Evolutionary conservation across 306 rosid species (phyloP), one percentile per base, ranked within the genome.

Genomic region (Gleditsia sinensis): DNA sequence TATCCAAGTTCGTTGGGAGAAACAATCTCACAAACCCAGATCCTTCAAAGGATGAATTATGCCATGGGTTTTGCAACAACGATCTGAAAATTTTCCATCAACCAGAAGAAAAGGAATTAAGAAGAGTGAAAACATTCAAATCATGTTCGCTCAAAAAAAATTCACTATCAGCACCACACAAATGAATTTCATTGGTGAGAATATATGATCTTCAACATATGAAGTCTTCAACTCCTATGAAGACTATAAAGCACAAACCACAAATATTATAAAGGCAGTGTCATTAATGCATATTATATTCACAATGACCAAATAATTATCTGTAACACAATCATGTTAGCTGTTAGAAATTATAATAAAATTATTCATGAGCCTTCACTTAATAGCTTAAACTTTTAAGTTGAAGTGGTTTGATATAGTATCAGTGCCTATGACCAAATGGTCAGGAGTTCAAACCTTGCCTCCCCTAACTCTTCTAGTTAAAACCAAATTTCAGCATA

Each of bases 21-120:
- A 95, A 95, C 74, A 95, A 86, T 78, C 99, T 90, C 36, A 91
- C 92, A 78, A 92, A 88, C 61, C 99, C 99, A n/a, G 99, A 90
- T 76, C 99, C 99, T 81, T 95, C 99, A 43, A 95, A 92, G 75
- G 98, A 62, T 64, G 99, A 90, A 87, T 95, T 95, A 74, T 95
- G 99, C 99, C 99, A 95, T 7, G 99, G 99, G 78, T 95, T 95
- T 80, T 87, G 91, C 93, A 95, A 65, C 74, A 90, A 82, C 57
- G 91, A 90, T 82, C 99, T 95, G 86, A 83, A 90, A 36, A 34
- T 83, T 71, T 67, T 80, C 72, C 71, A 79, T 68, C 37, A 74
- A 37, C 27, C 76, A 63, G 53, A 64, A 46, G 55, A 56, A 71
- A 67, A 81, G 57, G 24, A 20, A 75, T 34, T 36, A 75, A 69